Base-by-base conservation (phyloP, 2,329 filamentous ascomycete genomes). In the Hymenoscyphus linearis region DNA sequence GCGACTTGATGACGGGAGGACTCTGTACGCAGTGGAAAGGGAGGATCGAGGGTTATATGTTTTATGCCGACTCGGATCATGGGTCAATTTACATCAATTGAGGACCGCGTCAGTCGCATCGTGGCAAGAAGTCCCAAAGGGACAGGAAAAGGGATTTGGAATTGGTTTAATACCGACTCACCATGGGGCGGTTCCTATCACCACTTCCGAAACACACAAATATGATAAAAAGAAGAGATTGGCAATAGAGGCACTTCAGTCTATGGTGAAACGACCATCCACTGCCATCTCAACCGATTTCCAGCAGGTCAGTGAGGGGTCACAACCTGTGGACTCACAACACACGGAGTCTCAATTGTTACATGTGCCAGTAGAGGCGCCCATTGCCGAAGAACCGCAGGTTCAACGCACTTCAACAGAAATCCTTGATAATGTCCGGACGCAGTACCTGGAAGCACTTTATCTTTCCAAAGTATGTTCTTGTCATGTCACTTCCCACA, bases 61-160 rank as follows among this genome's bases (percentile, higher is more conserved):
- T 12, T 72, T 91, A 27, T 92, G 87, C 73, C 86, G 83, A 68
- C 76, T 95, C 52, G 87, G 84, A 1, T 74, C 77, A 22, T 90
- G 88, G 87, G 79, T 89, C 25, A 82, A 86, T 63, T 71, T 88
- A 57, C 78, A 81, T 37, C 75, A 78, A 6, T 75, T 92, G 31
- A 74, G 75, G 26, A 71, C 73, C 12, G 73, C 78, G 44, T 82
- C 84, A 44, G 83, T 81, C 0, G 79, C 77, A 2, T 76, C 76
- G 14, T 79, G 74, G 63, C 68, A 69, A 27, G 67, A 71, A 27
- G 60, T 74, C 52, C 62, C 72, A 40, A 72, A 71, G 59, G 69
- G 72, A 56, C 40, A 58, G n/a, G 62, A 56, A 7, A 65, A 59
- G 31, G 47, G 36, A 16, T 31, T 55, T 44, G 34, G 35, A 16